Percentiles rank a stretch among this genome's conserved stretches.
phyloP scores from a whole-genome alignment of 164 flowering plant species.

The Platanus orientalis region DNA sequence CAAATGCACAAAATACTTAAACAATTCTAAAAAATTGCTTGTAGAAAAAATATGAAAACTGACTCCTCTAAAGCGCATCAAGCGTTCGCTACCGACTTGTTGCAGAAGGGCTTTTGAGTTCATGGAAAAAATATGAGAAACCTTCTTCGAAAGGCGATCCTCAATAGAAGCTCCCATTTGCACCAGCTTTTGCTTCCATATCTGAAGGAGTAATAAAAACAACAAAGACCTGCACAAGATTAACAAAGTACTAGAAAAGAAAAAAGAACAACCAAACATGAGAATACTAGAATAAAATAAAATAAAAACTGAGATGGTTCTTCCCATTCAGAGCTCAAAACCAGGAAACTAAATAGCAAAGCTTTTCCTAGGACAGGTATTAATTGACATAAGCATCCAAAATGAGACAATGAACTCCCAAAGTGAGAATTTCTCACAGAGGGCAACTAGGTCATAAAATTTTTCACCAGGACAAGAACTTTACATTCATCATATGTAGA shows the following conservation, averaged over 20 bases:
- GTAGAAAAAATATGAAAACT: slow-evolving; percentile 18
- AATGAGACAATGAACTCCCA: background rate
- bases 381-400: background rate
- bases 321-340: no score
- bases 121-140: slow-evolving; percentile 71
- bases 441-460: background rate
- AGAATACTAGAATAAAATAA: background rate
- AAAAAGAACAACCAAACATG: background rate
- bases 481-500: no score
- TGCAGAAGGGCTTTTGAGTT: slow-evolving; percentile 39
- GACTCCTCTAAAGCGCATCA: slow-evolving; percentile 62
- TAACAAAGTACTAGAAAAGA: background rate
- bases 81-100: slow-evolving; percentile 27
- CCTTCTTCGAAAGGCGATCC: slow-evolving; percentile 44
- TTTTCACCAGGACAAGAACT: no score
- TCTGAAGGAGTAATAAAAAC: slow-evolving; percentile 29
- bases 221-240: background rate
- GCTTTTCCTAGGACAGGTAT: background rate
- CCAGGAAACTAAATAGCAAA: background rate
- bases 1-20: background rate
- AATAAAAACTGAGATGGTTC: no score
- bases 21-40: background rate
- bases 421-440: background rate
- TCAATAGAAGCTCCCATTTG: slow-evolving; percentile 81
- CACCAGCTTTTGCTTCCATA: slow-evolving; percentile 83